Percentiles rank a stretch among this genome's conserved stretches.
Evolutionary conservation across 768 basidiomycete species (phyloP).

Genomic region (Psilocybe cyanescens): DNA sequence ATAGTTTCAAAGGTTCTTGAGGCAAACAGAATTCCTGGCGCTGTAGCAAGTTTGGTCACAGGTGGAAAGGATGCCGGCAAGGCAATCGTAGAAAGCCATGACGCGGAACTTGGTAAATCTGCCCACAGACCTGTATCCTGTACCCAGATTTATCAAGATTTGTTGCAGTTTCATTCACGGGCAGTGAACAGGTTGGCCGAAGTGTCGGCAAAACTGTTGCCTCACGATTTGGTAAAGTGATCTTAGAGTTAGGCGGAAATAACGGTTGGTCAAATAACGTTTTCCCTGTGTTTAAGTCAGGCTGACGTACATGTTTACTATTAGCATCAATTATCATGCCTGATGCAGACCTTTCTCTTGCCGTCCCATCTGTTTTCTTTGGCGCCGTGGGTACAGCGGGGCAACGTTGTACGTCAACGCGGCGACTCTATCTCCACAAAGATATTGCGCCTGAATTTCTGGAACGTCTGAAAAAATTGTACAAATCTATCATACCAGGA

Average conservation of each 20-base stretch:
- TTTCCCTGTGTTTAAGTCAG: conserved; percentile 9
- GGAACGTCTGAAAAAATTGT: conserved; percentile 71
- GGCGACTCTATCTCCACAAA: conserved; percentile 88
- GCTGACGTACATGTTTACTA: conserved; percentile 22
- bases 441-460: conserved; percentile 79
- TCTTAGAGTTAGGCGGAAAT: conserved; percentile 94
- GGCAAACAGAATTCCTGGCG: conserved; percentile 81
- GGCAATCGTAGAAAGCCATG: conserved; percentile 70
- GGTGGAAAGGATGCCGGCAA: conserved; percentile 85
- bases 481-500: conserved; percentile 74
- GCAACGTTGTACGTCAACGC: conserved; percentile 89
- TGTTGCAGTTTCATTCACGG: conserved; percentile 87
- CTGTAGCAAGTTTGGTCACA: conserved; percentile 79
- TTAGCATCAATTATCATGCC: conserved; percentile 90
- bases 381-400: conserved; percentile 85
- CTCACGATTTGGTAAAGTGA: conserved; percentile 85
- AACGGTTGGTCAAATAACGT: conserved; percentile 63
- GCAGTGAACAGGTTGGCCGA: conserved; percentile 86
- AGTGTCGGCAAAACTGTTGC: conserved; percentile 89
- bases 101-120: conserved; percentile 75
- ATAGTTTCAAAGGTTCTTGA: conserved; percentile 84
- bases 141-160: conserved; percentile 12
- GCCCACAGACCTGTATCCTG: background rate
- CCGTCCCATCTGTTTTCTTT: conserved; percentile 90
- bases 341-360: conserved; percentile 90